Base-by-base conservation (phyloP, 495 filamentous ascomycete genomes). In the Lasiosphaeris hirsuta region DNA sequence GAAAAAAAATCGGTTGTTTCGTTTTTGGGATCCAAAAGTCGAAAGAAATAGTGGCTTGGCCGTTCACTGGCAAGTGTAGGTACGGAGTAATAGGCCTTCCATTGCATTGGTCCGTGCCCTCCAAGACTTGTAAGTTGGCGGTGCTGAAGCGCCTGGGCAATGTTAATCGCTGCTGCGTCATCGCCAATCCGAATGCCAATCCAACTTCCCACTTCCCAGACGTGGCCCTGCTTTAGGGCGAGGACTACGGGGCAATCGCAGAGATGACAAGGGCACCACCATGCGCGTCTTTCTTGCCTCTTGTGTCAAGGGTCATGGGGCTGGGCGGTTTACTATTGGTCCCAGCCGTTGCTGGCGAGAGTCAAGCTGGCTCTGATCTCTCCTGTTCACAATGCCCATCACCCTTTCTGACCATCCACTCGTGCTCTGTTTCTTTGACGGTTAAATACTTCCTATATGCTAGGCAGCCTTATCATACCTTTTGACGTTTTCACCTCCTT, bases 101-200 rank as follows among this genome's bases (percentile, higher is more conserved):
- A 5, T 30, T 30, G 23, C 23, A 30, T 30, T 30, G 23, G 23
- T 5, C 23, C 23, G 23, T 30, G 23, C 23, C 23, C 23, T 30
- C 23, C 23, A 30, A 30, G 23, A 30, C 23, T 30, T 30, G 23
- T 30, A 5, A 30, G 23, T 30, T 30, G 23, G 23, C 23, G 23
- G 23, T 30, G 23, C 23, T 30, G 23, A 5, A 5, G 23, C 23
- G 23, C 41, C 14, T 10, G 41, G 50, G 51, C 44, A 48, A 15
- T 40, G 57, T 51, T 44, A 49, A 44, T 60, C 39, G 38, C 36
- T 56, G 53, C 58, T 61, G 58, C 58, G 58, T 61, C 58, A 61
- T 61, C 37, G 58, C 36, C 52, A 7, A 15, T 35, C 6, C 40
- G 18, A 41, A 11, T n/a, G n/a, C n/a, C n/a, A n/a, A n/a, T 44